These are phyloP conservation scores for Drechslerella stenobrocha DNA, from an alignment of 2,329 filamentous ascomycete species.

Conservation along the genomic window DNA sequence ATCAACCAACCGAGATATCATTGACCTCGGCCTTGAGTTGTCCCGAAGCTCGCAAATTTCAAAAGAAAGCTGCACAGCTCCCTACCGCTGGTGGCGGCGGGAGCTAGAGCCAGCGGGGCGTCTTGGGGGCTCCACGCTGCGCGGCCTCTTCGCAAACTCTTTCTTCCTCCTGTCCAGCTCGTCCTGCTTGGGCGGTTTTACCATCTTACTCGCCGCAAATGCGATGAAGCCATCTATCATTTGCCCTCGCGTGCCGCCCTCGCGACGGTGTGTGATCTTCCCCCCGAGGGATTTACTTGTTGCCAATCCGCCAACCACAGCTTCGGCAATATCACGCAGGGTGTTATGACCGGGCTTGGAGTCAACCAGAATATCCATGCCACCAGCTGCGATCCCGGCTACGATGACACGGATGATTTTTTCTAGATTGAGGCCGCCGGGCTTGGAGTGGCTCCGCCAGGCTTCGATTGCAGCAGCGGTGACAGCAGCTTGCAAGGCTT, in stretches of 20 bases:
- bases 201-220: conserved; percentile 44
- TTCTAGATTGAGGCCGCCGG: conserved; percentile 36
- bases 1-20: too few species aligned
- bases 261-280: conserved; percentile 44
- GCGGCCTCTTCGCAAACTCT: conserved; percentile 18
- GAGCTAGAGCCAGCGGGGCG: conserved; percentile 15
- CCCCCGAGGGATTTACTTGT: conserved; percentile 39
- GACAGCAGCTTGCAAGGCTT: conserved; percentile 41
- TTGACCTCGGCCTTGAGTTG: too few species aligned
- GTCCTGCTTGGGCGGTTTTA: conserved; percentile 37
- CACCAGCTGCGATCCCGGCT: conserved; percentile 38
- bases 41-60: too few species aligned
- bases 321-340: conserved; percentile 42
- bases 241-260: conserved; percentile 36
- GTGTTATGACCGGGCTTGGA: conserved; percentile 27
- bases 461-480: conserved; percentile 44
- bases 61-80: too few species aligned
- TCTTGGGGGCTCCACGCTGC: conserved; percentile 24
- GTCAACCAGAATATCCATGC: conserved; percentile 37
- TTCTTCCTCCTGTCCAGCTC: conserved; percentile 39
- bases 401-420: conserved; percentile 37
- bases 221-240: conserved; percentile 48
- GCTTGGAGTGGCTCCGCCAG: conserved; percentile 43
- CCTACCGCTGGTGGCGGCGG: neutral
- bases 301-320: conserved; percentile 32